A percentile compares a stretch with the other conserved stretches of the same genome.
Conservation (phyloP, 805 yeast genomes). For the Suhomyces faveliae region DNA sequence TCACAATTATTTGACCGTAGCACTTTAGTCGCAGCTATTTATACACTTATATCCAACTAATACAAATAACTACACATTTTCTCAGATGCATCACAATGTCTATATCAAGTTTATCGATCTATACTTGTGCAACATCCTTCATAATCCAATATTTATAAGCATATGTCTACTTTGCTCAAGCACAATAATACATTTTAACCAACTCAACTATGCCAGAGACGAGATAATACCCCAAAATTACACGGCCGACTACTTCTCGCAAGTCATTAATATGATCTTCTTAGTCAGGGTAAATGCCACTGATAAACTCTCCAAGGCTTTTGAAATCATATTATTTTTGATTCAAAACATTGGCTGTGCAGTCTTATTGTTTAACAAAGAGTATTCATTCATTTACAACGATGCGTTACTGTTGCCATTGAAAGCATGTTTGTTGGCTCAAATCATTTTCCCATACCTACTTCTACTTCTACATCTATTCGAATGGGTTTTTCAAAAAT, state of each 20-base stretch:
- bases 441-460: constrained; percentile 22
- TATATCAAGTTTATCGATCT: constrained; percentile 17
- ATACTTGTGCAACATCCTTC: constrained; percentile 17
- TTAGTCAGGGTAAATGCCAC: constrained; percentile 23
- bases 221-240: not conserved
- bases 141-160: constrained; percentile 17
- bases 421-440: constrained; percentile 16
- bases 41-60: not conserved
- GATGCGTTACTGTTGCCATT: constrained; percentile 11
- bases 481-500: constrained; percentile 7
- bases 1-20: not conserved
- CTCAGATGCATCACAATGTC: not conserved
- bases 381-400: constrained; percentile 8
- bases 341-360: constrained; percentile 18
- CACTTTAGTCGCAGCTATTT: not conserved
- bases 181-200: not conserved
- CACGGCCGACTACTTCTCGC: constrained; percentile 23
- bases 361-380: constrained; percentile 11
- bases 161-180: not conserved
- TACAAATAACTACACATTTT: too few species aligned
- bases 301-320: constrained; percentile 9
- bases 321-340: constrained; percentile 22
- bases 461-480: constrained; percentile 13
- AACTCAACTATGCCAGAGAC: not conserved
- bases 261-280: constrained; percentile 28